Evolutionary conservation across 1,284 basidiomycete genomes (phyloP).

Genomic region (Exobasidium cylindrosporum): DNA sequence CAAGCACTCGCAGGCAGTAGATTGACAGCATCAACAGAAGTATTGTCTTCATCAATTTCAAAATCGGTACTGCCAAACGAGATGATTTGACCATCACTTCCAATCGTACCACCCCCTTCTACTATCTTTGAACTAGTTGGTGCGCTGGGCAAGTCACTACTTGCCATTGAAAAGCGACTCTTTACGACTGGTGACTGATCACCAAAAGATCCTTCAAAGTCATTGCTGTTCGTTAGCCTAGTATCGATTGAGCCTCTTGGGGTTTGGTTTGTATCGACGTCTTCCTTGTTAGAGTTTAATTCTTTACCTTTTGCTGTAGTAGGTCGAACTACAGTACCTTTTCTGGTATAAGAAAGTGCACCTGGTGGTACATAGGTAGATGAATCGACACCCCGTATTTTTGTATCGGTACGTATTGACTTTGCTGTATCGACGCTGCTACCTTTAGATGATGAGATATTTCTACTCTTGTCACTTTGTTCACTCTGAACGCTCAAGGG

Average conservation of each 20-base stretch:
- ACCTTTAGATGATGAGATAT: background rate
- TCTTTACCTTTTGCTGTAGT: background rate
- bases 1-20: slow-evolving; percentile 43
- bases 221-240: background rate
- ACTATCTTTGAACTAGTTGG: background rate
- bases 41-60: slow-evolving; percentile 25
- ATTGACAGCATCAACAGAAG: slow-evolving; percentile 24
- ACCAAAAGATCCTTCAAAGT: background rate
- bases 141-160: background rate
- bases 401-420: background rate
- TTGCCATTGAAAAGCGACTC: background rate
- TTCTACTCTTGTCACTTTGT: background rate
- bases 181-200: background rate
- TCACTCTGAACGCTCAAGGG: background rate
- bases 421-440: background rate
- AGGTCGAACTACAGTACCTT: slow-evolving; percentile 9
- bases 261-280: background rate
- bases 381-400: slow-evolving; percentile 5
- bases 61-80: slow-evolving; percentile 5
- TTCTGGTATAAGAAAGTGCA: slow-evolving; percentile 17
- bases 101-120: background rate
- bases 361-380: slow-evolving; percentile 20
- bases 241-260: background rate
- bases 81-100: slow-evolving; percentile 12
- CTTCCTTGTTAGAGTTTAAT: no score